phyloP scores from a whole-genome alignment of 177 flowering plant species.

The Telopea speciosissima region DNA sequence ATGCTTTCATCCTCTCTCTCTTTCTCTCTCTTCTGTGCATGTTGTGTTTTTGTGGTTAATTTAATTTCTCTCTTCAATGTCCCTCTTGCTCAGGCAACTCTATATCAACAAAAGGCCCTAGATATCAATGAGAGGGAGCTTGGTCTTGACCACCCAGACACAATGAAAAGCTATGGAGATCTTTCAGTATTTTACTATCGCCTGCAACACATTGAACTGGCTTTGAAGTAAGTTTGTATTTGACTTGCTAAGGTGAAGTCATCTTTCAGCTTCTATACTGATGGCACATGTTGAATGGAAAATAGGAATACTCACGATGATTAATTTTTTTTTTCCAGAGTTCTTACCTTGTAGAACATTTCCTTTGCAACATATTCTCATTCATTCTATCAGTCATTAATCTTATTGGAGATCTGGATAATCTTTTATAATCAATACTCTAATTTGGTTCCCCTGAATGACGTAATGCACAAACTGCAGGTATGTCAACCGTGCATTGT shows the following conservation, averaged over 20 bases:
- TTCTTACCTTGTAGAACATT: too few relatives aligned
- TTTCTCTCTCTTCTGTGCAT: too few relatives aligned
- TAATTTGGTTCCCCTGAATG: not conserved
- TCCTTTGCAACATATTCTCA: not conserved
- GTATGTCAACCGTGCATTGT: slow-evolving; percentile 92
- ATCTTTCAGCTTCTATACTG: not conserved
- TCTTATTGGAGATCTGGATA: not conserved
- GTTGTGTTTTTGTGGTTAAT: not conserved
- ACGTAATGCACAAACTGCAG: slow-evolving; percentile 29
- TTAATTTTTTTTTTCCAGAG: too few relatives aligned
- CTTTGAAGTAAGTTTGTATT: not conserved
- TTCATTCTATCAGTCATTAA: not conserved
- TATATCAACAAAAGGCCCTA: not conserved
- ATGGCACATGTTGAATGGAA: not conserved
- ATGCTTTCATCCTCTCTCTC: too few relatives aligned
- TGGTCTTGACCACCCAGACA: slow-evolving; percentile 1
- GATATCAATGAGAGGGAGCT: slow-evolving; percentile 4
- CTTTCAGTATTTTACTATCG: slow-evolving; percentile 2
- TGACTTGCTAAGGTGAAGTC: not conserved
- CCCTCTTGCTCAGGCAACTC: not conserved
- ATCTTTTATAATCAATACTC: not conserved
- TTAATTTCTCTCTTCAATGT: not conserved
- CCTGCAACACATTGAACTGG: not conserved
- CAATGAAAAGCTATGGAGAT: slow-evolving; percentile 2
- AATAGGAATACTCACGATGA: too few relatives aligned